A percentile compares a stretch with the other conserved stretches of the same genome.
Conservation (phyloP, 345 rosid species). For the Rhodomyrtus tomentosa region DNA sequence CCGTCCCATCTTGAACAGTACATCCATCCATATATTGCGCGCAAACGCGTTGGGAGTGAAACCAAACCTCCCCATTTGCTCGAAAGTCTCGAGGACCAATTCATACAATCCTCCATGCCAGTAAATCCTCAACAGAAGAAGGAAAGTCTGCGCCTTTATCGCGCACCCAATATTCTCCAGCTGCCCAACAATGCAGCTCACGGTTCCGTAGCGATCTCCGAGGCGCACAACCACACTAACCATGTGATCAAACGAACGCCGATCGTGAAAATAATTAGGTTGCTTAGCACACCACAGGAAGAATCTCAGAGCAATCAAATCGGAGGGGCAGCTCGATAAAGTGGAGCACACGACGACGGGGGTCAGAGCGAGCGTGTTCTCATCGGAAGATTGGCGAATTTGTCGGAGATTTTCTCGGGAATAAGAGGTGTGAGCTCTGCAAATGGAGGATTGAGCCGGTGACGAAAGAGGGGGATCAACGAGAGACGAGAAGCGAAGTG, state of each 20-base stretch:
- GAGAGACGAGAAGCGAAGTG: neutral
- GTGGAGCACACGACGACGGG: conserved; percentile 34
- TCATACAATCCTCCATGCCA: conserved; percentile 52
- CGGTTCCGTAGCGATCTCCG: conserved; percentile 9
- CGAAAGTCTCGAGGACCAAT: conserved; percentile 42
- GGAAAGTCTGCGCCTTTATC: conserved; percentile 34
- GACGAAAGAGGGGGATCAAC: neutral
- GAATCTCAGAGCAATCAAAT: conserved; percentile 45
- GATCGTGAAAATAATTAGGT: conserved; percentile 37
- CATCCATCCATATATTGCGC: conserved; percentile 52
- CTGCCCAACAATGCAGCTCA: conserved; percentile 25
- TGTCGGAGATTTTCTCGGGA: neutral
- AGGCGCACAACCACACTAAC: conserved; percentile 29
- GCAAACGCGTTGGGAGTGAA: conserved; percentile 50
- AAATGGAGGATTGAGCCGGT: neutral
- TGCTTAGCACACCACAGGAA: conserved; percentile 59
- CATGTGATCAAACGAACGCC: conserved; percentile 39
- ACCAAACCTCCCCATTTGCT: conserved; percentile 35
- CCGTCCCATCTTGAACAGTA: conserved; percentile 25
- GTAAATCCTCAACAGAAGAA: conserved; percentile 51
- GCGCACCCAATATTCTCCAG: conserved; percentile 30
- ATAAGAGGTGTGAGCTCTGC: neutral
- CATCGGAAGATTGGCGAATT: neutral
- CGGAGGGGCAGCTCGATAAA: conserved; percentile 35
- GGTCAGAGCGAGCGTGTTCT: conserved; percentile 15